A percentile compares a stretch with the other conserved stretches of the same genome.
These are phyloP conservation scores for Podaxis mareebaensis DNA, from an alignment of 768 basidiomycete genomes.

Conservation along the genomic window DNA sequence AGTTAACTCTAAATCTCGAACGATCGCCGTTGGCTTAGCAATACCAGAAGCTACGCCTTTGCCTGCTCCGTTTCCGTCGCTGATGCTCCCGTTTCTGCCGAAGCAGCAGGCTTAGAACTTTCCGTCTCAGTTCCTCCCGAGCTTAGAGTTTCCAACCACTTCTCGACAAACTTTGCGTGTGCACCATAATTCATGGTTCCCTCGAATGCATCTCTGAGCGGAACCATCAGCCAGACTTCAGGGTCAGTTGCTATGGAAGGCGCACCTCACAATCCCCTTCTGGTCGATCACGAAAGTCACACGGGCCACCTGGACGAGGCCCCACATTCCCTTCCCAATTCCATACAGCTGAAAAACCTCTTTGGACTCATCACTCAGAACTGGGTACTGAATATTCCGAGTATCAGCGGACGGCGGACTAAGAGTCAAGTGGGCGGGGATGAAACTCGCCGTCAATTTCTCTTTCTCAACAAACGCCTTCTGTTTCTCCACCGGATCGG, in stretches of 20 bases:
- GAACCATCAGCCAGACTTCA: conserved; percentile 2
- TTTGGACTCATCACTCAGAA: conserved; percentile 71
- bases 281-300: conserved; percentile 78
- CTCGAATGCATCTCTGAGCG: conserved; percentile 55
- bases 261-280: conserved; percentile 66
- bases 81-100: neutral
- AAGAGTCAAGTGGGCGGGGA: too few relatives aligned
- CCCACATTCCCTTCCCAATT: conserved; percentile 68
- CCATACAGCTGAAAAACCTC: conserved; percentile 63
- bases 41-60: neutral
- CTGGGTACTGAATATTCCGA: conserved; percentile 57
- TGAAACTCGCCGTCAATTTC: conserved; percentile 54
- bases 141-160: conserved; percentile 57
- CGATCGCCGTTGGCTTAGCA: neutral
- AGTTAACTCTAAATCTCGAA: neutral
- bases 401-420: neutral
- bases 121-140: conserved; percentile 30
- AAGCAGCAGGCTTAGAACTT: neutral
- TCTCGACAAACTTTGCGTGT: conserved; percentile 71
- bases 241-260: conserved; percentile 5
- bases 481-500: conserved; percentile 72
- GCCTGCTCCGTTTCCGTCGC: neutral
- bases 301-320: conserved; percentile 57
- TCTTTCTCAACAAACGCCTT: conserved; percentile 73
- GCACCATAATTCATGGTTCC: conserved; percentile 62